Base-by-base conservation (phyloP, 1,139 yeast genomes). In the Sugiyamaella novakii region DNA sequence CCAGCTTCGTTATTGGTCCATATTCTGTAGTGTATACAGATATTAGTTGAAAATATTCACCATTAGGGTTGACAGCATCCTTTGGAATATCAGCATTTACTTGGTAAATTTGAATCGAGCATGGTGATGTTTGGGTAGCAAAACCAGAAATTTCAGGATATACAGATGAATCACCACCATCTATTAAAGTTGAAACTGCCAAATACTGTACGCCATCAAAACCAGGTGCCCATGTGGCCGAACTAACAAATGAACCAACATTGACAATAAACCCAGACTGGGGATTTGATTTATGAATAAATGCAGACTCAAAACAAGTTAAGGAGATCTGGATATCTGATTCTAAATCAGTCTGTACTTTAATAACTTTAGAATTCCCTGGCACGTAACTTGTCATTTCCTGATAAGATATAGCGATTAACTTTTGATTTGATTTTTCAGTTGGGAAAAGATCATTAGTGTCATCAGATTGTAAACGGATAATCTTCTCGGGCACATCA, bases 171-270 rank as follows among this genome's bases (percentile, higher is more conserved):
- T 24, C 28, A 10, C 14, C 22, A 7, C 36, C 24, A 3, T 46
- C 49, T 66, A 15, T 74, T 70, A 18, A 80, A 63, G 81, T 65
- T 0, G 83, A 70, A 0, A 81, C 76, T 0, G 86, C 87, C 47
- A 84, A 62, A 54, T 72, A 75, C 48, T 78, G 77, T 3, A 47
- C 8, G 8, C 8, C 42, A 1, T 58, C 49, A 43, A 61, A 58
- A 7, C 65, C 64, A 1, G 72, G 66, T 0, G 70, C 67, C 60
- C 63, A 55, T 19, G 56, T 46, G 44, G 62, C 49, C 21, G 62
- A 54, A 12, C 61, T 56, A 8, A 62, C 57, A 22, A 55, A 56
- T 5, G 56, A 58, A 1, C 67, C 68, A 6, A 55, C 60, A 39
- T 63, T 59, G n/a, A 61, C 29, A n/a, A 61, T 17, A 15, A 42